Percentiles rank a stretch among this genome's conserved stretches.
These are phyloP conservation scores for Tephrocybe rancida DNA, from an alignment of 768 basidiomycete genomes.

Conservation along the genomic window DNA sequence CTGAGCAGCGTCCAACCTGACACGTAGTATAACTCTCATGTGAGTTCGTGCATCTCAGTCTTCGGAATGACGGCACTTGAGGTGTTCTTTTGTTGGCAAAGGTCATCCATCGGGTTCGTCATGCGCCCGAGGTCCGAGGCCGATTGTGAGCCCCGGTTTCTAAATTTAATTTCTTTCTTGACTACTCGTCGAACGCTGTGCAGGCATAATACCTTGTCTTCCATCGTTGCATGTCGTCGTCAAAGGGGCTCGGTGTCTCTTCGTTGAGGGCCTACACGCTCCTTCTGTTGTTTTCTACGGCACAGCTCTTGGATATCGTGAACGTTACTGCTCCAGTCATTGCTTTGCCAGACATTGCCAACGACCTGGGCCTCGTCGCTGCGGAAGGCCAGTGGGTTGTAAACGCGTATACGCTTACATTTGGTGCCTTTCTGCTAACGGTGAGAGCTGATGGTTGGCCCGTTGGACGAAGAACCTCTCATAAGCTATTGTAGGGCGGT, in stretches of 20 bases:
- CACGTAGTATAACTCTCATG: too few species aligned
- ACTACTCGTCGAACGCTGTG: too few species aligned
- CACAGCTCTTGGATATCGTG: constrained; percentile 43
- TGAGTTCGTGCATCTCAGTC: too few species aligned
- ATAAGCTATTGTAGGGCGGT: constrained; percentile 22
- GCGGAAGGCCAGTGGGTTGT: constrained; percentile 34
- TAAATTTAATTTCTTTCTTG: too few species aligned
- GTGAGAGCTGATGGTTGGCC: constrained; percentile 1
- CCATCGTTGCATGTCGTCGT: not conserved
- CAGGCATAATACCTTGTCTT: not conserved
- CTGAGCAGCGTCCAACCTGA: too few species aligned
- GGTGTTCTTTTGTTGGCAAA: too few species aligned
- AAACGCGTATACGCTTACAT: constrained; percentile 38
- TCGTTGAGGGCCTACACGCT: constrained; percentile 9
- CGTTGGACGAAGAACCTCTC: not conserved
- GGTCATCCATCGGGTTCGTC: too few species aligned
- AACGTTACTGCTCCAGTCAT: constrained; percentile 39
- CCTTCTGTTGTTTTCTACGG: constrained; percentile 34
- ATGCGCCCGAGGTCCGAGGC: too few species aligned
- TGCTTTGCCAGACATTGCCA: constrained; percentile 32
- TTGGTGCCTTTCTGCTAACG: constrained; percentile 37
- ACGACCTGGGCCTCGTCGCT: constrained; percentile 10
- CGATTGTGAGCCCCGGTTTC: too few species aligned
- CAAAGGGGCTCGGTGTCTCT: not conserved
- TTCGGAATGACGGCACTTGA: too few species aligned